Conservation (phyloP, 2,329 filamentous ascomycete species). For the Fusarium sp. region DNA sequence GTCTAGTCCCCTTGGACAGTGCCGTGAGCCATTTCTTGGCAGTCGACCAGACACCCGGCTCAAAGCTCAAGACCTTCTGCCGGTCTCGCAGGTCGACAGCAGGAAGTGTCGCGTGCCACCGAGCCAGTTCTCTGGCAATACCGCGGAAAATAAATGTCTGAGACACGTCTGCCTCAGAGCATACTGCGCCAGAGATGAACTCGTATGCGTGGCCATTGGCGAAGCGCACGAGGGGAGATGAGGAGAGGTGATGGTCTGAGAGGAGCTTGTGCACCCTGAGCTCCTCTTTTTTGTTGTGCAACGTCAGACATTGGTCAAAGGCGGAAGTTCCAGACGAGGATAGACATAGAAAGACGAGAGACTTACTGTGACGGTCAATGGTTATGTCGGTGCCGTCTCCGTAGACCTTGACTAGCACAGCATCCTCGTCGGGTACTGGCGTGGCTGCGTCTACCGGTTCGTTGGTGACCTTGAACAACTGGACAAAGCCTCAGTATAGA, state of each 20-base stretch:
- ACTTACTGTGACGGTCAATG: conserved; percentile 39
- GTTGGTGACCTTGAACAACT: conserved; percentile 37
- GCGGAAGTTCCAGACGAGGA: conserved; percentile 8
- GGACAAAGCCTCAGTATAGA: conserved; percentile 8
- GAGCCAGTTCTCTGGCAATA: conserved; percentile 36
- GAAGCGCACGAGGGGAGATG: conserved; percentile 35
- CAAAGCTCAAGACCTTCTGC: conserved; percentile 6
- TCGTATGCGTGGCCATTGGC: conserved; percentile 37
- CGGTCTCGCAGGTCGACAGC: neutral
- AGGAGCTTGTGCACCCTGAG: conserved; percentile 35
- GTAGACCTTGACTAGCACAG: conserved; percentile 38
- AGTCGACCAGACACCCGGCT: conserved; percentile 37
- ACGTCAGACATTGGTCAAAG: conserved; percentile 23
- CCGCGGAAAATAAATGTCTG: conserved; percentile 28
- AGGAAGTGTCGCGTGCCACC: conserved; percentile 33
- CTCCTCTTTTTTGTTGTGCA: conserved; percentile 32
- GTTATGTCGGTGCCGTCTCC: conserved; percentile 40
- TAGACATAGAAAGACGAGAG: neutral
- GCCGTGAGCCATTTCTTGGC: conserved; percentile 39
- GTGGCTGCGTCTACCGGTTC: neutral
- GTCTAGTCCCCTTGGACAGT: conserved; percentile 13
- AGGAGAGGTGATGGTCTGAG: conserved; percentile 31
- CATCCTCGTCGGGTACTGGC: neutral
- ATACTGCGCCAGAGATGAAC: conserved; percentile 31
- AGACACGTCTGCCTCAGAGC: conserved; percentile 29